Evolutionary conservation across 192 early-diverging fungal genomes (phyloP).

Genomic region (Dissophora ornata): DNA sequence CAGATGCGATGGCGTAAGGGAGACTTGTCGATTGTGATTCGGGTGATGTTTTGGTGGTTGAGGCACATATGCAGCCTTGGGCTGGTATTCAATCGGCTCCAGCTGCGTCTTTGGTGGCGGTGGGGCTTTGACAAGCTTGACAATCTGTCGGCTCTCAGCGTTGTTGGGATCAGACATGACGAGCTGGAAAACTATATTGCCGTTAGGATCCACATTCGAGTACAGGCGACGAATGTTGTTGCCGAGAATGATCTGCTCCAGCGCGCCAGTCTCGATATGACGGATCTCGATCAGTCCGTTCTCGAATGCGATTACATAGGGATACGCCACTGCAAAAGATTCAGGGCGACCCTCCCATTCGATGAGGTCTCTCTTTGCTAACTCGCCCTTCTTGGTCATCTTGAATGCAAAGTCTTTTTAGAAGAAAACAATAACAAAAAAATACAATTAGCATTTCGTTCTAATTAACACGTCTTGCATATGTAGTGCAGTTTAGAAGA

Average conservation of each 20-base stretch:
- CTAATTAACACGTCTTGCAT: too few relatives aligned
- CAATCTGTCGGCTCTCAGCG: constrained; percentile 27
- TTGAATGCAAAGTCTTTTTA: constrained; percentile 88
- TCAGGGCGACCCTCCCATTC: constrained; percentile 90
- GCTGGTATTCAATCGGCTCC: constrained; percentile 26
- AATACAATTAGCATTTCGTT: too few relatives aligned
- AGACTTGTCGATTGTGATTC: not conserved
- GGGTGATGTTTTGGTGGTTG: not conserved
- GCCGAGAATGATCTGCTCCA: constrained; percentile 51
- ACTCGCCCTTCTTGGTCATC: constrained; percentile 84
- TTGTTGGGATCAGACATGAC: constrained; percentile 42
- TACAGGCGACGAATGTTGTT: constrained; percentile 45
- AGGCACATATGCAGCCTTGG: constrained; percentile 1
- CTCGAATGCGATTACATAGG: constrained; percentile 93
- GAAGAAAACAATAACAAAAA: constrained; percentile 4
- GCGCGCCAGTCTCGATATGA: constrained; percentile 74
- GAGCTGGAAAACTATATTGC: constrained; percentile 35
- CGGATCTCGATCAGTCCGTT: constrained; percentile 89
- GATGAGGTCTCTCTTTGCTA: constrained; percentile 78
- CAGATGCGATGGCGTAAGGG: constrained; percentile 23
- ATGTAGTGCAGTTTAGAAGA: too few relatives aligned
- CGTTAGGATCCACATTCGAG: constrained; percentile 32
- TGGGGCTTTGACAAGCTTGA: constrained; percentile 20
- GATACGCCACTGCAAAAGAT: constrained; percentile 81
- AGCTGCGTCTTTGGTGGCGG: constrained; percentile 17